Conservation (phyloP, 1,284 basidiomycete species). For the Ceratobasidium sp. region DNA sequence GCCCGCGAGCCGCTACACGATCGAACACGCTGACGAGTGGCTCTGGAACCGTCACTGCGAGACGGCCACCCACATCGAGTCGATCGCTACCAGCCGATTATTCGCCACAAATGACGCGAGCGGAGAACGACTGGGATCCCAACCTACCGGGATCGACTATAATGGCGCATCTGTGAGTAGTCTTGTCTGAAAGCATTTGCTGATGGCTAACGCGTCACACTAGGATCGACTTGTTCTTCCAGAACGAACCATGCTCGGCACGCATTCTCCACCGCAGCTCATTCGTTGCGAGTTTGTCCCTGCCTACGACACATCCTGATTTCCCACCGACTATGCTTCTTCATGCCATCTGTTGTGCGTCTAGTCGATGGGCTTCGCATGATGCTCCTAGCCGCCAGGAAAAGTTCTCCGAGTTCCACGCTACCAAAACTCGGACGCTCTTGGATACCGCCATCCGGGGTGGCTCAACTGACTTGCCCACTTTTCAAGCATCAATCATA, state of each 20-base stretch:
- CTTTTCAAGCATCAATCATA: slow-evolving; percentile 84
- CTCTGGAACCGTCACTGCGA: slow-evolving; percentile 60
- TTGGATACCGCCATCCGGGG: slow-evolving; percentile 87
- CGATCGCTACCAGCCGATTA: slow-evolving; percentile 38
- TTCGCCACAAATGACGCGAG: slow-evolving; percentile 57
- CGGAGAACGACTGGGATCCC: slow-evolving; percentile 81
- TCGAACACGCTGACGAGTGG: slow-evolving; percentile 16
- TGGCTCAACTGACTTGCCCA: slow-evolving; percentile 82
- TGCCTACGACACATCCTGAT: slow-evolving; percentile 75
- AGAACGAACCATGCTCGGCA: slow-evolving; percentile 82
- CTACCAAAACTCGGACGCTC: slow-evolving; percentile 80
- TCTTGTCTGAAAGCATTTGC: slow-evolving; percentile 34
- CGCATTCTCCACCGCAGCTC: slow-evolving; percentile 79
- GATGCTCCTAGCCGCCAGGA: slow-evolving; percentile 52
- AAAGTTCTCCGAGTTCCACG: slow-evolving; percentile 81
- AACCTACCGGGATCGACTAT: slow-evolving; percentile 75
- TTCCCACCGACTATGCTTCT: slow-evolving; percentile 85
- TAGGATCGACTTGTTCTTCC: slow-evolving; percentile 83
- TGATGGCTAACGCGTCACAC: slow-evolving; percentile 39
- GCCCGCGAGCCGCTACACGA: slow-evolving; percentile 13
- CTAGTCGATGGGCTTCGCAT: slow-evolving; percentile 81
- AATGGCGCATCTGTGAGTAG: slow-evolving; percentile 74
- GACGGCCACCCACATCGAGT: slow-evolving; percentile 28
- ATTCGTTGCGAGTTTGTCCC: slow-evolving; percentile 77
- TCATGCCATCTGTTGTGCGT: slow-evolving; percentile 87